Conservation (phyloP, 2,329 filamentous ascomycete genomes). For the Colletotrichum cordylinicola region DNA sequence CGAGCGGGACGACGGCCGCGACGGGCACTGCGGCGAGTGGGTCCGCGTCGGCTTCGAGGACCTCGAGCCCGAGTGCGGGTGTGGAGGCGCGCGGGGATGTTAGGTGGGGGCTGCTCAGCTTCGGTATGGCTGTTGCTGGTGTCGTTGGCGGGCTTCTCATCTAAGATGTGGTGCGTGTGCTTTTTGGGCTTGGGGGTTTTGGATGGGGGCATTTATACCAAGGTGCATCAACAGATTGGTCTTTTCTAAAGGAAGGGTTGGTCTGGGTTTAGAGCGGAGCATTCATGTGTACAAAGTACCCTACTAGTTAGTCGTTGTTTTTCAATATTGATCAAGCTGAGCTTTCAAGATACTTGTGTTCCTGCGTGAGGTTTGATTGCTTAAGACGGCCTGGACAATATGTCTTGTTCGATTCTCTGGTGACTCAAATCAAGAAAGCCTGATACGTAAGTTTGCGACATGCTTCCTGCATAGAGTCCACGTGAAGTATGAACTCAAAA, state of each 20-base stretch:
- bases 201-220: neutral
- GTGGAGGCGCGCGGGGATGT: slow-evolving; percentile 12
- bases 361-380: neutral
- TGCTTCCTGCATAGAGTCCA: too few species aligned
- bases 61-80: slow-evolving; percentile 5
- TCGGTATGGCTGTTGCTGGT: slow-evolving; percentile 14
- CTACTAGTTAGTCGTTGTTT: neutral
- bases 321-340: neutral
- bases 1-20: neutral
- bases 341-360: neutral
- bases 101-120: slow-evolving; percentile 16
- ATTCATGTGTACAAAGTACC: slow-evolving; percentile 2
- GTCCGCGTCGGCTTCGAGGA: neutral
- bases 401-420: too few species aligned
- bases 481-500: too few species aligned
- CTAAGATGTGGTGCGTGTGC: neutral
- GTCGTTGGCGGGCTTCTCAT: slow-evolving; percentile 18
- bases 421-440: too few species aligned
- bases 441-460: too few species aligned
- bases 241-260: neutral
- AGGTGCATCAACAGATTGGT: neutral
- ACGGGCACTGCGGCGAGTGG: neutral
- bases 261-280: neutral
- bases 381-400: too few species aligned
- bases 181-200: neutral